These are phyloP conservation scores for Cotoneaster glaucophyllus DNA, from an alignment of 306 rosid species.

Conservation along the genomic window DNA sequence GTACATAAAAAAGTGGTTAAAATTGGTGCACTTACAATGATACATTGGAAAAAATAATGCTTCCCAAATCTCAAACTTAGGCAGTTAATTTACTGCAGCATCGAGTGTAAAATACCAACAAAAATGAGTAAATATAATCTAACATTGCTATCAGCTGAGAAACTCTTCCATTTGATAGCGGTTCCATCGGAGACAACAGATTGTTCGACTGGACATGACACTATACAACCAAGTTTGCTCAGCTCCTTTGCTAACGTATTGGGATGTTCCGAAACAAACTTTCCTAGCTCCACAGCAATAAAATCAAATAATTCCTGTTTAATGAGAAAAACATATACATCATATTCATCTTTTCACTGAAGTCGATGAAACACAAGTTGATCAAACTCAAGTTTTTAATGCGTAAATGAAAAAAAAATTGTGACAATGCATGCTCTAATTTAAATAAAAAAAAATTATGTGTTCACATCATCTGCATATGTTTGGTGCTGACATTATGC, in stretches of 20 bases:
- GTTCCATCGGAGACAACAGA: constrained; percentile 22
- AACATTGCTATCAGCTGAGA: constrained; percentile 47
- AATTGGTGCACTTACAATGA: neutral
- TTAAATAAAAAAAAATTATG: neutral
- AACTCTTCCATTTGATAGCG: constrained; percentile 38
- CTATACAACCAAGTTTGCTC: constrained; percentile 43
- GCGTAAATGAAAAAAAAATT: neutral
- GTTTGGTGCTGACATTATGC: neutral
- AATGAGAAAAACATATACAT: neutral
- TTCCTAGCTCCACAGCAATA: constrained; percentile 51
- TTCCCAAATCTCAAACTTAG: neutral
- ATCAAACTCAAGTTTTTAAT: neutral
- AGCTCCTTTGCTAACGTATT: constrained; percentile 11
- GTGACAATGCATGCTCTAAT: neutral
- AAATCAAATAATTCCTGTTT: constrained; percentile 44
- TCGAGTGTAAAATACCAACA: neutral
- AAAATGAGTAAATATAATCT: constrained; percentile 14
- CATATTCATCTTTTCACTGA: neutral
- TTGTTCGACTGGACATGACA: constrained; percentile 38
- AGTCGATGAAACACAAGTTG: neutral
- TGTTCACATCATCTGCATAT: neutral
- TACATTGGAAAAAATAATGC: neutral
- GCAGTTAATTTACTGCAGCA: neutral
- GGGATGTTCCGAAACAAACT: constrained; percentile 38
- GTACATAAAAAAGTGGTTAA: neutral